Base-by-base conservation (phyloP, 2,329 filamentous ascomycete genomes). In the Colletotrichum theobromicola region DNA sequence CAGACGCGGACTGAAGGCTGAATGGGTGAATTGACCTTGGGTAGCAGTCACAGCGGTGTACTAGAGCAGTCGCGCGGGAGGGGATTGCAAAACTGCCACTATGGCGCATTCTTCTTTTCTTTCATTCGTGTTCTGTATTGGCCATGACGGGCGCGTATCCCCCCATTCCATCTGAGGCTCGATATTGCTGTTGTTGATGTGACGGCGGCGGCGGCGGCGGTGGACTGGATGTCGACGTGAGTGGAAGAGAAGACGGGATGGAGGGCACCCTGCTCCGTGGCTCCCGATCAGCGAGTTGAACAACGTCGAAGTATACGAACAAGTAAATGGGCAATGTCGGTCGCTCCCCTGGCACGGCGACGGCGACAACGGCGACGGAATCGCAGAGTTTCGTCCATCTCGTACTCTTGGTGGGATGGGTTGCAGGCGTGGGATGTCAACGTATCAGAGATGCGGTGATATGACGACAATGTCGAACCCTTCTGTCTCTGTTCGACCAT, bases 381-480 rank as follows among this genome's bases (percentile, higher is more conserved):
- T n/a, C 63, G 28, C 63, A 66, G 42, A 46, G 42, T 46, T 21
- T 18, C 42, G 42, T 46, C 42, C 34, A 67, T 58, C 57, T 67
- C 18, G 64, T 60, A 50, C n/a, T 46, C 42, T 46, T 46, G 57
- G 30, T 62, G 57, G 42, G 67, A 57, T 42, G 62, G 30, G 57
- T 63, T 72, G 42, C 68, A 57, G 34, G 55, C 57, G 62, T 63
- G 57, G 26, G 62, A 67, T 57, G 68, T 62, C 68, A 35, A 37
- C 57, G 68, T 74, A 58, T 61, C 62, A 63, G 46, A 67, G 68
- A 62, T 67, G 68, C 62, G 35, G 63, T 62, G 68, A 67, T 74
- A 74, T 74, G 72, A 74, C 72, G 72, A 72, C 72, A 72, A 67
- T 37, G 57, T 66, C 72, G 72, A 66, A 72, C 72, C 34, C 62